phyloP scores from a whole-genome alignment of 176 grass and related monocot species.

The maize (Zea mays) region DNA sequence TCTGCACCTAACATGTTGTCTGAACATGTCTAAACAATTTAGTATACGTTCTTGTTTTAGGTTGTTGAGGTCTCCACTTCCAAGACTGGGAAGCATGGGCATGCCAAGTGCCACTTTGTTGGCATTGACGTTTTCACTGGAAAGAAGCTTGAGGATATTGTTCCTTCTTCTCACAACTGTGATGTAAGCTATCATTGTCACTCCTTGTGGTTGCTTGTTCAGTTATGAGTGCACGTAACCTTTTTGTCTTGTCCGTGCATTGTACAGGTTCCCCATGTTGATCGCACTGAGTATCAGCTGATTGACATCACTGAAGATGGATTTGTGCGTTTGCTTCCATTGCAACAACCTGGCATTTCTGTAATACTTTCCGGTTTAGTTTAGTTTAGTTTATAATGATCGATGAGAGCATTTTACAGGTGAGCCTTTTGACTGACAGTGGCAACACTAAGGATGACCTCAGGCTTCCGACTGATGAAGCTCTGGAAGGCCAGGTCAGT shows the following conservation, averaged over 20 bases:
- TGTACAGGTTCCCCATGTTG: slow-evolving; percentile 46
- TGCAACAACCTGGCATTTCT: neutral
- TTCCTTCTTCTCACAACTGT: slow-evolving; percentile 66
- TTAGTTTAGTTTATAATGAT: slow-evolving; percentile 6
- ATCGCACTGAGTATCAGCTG: slow-evolving; percentile 51
- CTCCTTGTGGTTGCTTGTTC: neutral
- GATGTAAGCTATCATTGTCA: slow-evolving; percentile 33
- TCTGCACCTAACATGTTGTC: neutral
- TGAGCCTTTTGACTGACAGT: slow-evolving; percentile 55
- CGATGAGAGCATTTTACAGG: slow-evolving; percentile 13
- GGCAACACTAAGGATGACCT: slow-evolving; percentile 57
- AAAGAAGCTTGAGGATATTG: slow-evolving; percentile 74
- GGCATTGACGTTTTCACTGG: slow-evolving; percentile 62
- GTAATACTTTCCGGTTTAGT: neutral
- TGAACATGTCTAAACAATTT: neutral
- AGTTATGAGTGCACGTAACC: neutral
- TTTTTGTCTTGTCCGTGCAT: neutral
- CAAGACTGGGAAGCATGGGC: slow-evolving; percentile 68
- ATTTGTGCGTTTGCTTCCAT: slow-evolving; percentile 40
- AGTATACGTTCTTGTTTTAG: slow-evolving; percentile 23
- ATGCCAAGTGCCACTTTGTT: slow-evolving; percentile 62
- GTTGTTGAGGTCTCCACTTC: slow-evolving; percentile 71
- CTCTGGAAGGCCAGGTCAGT: slow-evolving; percentile 39
- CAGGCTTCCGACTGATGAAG: slow-evolving; percentile 53
- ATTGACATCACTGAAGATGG: slow-evolving; percentile 66